A percentile compares a stretch with the other conserved stretches of the same genome.
phyloP scores from a whole-genome alignment of 805 yeast species.

The Myxozyma geophila region DNA sequence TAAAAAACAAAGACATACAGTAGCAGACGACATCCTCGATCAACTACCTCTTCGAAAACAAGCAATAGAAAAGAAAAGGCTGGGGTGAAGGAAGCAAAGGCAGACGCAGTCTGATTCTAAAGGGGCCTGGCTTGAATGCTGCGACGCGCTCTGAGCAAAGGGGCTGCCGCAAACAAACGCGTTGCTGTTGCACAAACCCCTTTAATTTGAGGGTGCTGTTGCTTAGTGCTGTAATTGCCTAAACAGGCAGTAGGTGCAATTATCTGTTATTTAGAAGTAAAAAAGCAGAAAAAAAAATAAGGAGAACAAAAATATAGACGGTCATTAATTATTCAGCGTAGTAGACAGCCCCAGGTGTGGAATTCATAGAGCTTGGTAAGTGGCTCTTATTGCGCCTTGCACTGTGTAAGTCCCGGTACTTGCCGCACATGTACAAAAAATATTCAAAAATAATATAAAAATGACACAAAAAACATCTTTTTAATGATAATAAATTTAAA shows the following conservation, averaged over 20 bases:
- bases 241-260: not conserved
- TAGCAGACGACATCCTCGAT: slow-evolving; percentile 6
- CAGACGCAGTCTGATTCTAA: slow-evolving; percentile 3
- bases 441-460: too few relatives aligned
- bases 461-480: too few relatives aligned
- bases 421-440: too few relatives aligned
- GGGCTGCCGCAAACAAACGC: not conserved
- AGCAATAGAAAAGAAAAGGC: not conserved
- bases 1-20: slow-evolving; percentile 4
- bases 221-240: not conserved
- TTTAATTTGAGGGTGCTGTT: not conserved
- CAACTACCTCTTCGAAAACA: not conserved
- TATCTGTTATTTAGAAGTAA: too few relatives aligned
- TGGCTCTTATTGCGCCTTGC: too few relatives aligned
- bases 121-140: slow-evolving; percentile 6
- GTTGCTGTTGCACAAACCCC: not conserved
- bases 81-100: not conserved
- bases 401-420: too few relatives aligned
- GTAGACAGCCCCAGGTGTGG: too few relatives aligned
- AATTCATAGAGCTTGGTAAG: too few relatives aligned
- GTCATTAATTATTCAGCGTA: too few relatives aligned
- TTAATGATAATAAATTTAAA: too few relatives aligned
- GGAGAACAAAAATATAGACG: too few relatives aligned
- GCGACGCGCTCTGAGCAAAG: slow-evolving; percentile 14
- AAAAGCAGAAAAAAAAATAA: too few relatives aligned